phyloP scores from a whole-genome alignment of 495 filamentous ascomycete species.

The Talaromyces stipitatus region DNA sequence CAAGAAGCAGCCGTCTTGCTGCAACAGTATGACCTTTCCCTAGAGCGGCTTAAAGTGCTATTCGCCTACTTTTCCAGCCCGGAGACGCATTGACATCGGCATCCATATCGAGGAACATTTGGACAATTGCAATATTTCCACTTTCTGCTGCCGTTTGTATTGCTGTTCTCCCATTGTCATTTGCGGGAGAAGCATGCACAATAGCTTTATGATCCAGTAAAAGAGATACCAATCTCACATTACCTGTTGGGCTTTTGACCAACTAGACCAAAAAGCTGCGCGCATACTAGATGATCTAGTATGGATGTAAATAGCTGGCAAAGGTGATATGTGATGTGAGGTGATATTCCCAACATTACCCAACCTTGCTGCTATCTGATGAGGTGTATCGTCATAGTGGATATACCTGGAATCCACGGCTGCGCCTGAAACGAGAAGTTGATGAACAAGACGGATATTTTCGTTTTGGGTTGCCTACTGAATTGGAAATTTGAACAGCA shows the following conservation, averaged over 20 bases:
- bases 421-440: neutral
- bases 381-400: neutral
- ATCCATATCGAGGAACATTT: neutral
- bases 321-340: too few species aligned
- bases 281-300: too few species aligned
- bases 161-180: constrained; percentile 3
- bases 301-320: too few species aligned
- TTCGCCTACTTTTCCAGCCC: neutral
- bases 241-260: too few species aligned
- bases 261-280: too few species aligned
- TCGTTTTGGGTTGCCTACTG: neutral
- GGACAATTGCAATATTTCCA: neutral
- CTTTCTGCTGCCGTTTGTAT: constrained; percentile 3
- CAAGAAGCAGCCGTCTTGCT: neutral
- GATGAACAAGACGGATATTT: neutral
- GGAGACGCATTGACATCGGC: constrained; percentile 20
- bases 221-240: constrained; percentile 1
- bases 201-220: constrained; percentile 1
- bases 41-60: constrained; percentile 11
- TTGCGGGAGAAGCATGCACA: constrained; percentile 6
- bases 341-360: too few species aligned
- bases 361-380: neutral
- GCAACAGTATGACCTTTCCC: neutral
- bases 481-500: neutral
- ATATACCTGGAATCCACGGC: neutral